A percentile compares a stretch with the other conserved stretches of the same genome.
phyloP scores from a whole-genome alignment of 345 rosid species.

The Ailanthus altissimus region DNA sequence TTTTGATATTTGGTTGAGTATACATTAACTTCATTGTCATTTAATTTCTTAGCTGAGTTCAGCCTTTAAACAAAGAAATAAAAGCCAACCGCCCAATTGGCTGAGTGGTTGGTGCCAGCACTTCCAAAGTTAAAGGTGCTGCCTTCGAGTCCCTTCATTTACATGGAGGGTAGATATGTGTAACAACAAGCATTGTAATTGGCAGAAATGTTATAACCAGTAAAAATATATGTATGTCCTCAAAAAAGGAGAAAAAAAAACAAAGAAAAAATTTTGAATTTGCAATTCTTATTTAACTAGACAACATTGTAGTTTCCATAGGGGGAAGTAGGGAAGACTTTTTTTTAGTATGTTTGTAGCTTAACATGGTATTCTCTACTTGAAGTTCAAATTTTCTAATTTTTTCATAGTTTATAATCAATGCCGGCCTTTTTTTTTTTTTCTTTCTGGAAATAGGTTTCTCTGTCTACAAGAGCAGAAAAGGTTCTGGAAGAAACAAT shows the following conservation, averaged over 20 bases:
- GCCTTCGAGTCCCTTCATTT: no score
- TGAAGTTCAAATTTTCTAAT: constrained; percentile 1
- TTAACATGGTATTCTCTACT: background rate
- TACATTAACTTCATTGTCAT: background rate
- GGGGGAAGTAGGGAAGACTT: background rate
- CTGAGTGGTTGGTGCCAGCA: no score
- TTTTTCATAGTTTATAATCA: background rate
- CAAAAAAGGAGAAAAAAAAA: no score
- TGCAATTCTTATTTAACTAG: background rate
- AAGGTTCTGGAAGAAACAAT: constrained; percentile 57
- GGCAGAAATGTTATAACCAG: no score
- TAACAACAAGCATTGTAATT: no score
- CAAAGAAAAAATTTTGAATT: background rate
- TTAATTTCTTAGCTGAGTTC: background rate
- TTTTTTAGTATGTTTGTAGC: constrained; percentile 9
- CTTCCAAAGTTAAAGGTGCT: no score
- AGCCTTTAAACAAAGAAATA: background rate
- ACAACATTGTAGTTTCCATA: background rate
- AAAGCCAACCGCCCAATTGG: no score
- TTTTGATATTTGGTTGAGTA: constrained; percentile 5
- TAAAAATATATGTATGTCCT: no score
- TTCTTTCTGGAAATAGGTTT: constrained; percentile 50
- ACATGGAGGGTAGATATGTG: no score
- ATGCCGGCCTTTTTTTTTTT: constrained; percentile 15
- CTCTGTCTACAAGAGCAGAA: constrained; percentile 63